These are phyloP conservation scores for Fusarium phyllophilum DNA, from an alignment of 2,329 filamentous ascomycete species.

Conservation along the genomic window DNA sequence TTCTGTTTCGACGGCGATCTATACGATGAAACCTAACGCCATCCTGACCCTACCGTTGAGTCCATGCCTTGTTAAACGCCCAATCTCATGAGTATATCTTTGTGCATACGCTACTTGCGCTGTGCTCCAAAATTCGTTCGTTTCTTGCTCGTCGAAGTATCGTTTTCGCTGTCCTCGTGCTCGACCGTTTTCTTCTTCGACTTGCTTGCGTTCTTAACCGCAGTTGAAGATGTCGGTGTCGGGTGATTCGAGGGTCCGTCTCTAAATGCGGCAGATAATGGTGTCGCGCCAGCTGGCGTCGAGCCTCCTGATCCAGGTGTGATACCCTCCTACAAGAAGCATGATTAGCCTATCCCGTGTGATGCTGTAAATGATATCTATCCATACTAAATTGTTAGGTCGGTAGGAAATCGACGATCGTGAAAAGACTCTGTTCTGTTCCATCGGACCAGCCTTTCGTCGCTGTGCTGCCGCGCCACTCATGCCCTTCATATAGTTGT, in stretches of 20 bases:
- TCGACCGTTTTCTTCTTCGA: slow-evolving; percentile 61
- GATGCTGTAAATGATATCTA: neutral
- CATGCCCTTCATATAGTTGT: slow-evolving; percentile 95
- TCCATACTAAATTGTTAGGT: slow-evolving; percentile 51
- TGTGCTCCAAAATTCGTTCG: slow-evolving; percentile 67
- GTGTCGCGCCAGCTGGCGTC: slow-evolving; percentile 53
- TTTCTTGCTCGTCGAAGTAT: slow-evolving; percentile 63
- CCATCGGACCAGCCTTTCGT: slow-evolving; percentile 71
- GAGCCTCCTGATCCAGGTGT: slow-evolving; percentile 52
- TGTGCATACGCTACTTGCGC: slow-evolving; percentile 55
- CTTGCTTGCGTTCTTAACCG: slow-evolving; percentile 58
- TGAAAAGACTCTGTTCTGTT: slow-evolving; percentile 80
- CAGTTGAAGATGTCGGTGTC: slow-evolving; percentile 65
- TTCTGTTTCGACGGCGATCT: neutral
- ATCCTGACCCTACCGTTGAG: neutral
- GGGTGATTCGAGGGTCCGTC: slow-evolving; percentile 61
- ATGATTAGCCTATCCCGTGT: neutral
- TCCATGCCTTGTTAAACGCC: slow-evolving; percentile 15
- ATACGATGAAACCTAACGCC: slow-evolving; percentile 15
- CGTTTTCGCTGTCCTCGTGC: slow-evolving; percentile 68
- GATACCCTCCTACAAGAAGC: slow-evolving; percentile 35
- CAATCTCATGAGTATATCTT: neutral
- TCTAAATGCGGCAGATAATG: slow-evolving; percentile 64
- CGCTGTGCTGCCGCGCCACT: slow-evolving; percentile 71
- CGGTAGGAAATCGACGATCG: slow-evolving; percentile 72